Evolutionary conservation across 495 filamentous ascomycete genomes (phyloP).

Genomic region (Pyrenula massariospora): DNA sequence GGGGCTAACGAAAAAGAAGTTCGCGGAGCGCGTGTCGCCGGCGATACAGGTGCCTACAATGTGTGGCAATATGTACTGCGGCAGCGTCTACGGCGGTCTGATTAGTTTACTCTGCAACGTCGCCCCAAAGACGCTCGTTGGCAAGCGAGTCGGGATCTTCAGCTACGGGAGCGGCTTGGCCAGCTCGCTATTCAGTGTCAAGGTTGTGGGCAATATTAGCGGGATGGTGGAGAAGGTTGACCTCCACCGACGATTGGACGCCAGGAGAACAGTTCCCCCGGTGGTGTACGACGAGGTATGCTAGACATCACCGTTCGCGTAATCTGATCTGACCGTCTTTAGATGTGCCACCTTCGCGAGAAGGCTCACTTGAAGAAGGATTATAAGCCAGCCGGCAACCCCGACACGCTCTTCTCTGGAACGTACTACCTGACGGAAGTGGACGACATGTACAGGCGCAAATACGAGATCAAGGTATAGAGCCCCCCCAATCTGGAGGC

Average conservation of each 20-base stretch:
- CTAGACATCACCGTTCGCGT: no score
- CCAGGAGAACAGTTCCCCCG: conserved; percentile 61
- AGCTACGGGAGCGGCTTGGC: conserved; percentile 92
- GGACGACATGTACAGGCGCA: conserved; percentile 91
- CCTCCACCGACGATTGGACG: conserved; percentile 63
- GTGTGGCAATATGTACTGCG: conserved; percentile 99
- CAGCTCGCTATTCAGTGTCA: conserved; percentile 78
- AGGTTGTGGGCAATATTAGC: conserved; percentile 65
- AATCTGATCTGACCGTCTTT: conserved; percentile 2
- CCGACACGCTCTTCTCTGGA: conserved; percentile 63
- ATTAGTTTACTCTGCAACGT: conserved; percentile 66
- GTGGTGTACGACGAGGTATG: conserved; percentile 78
- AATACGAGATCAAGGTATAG: conserved; percentile 81
- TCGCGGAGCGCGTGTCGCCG: conserved; percentile 76
- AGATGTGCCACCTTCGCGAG: conserved; percentile 92
- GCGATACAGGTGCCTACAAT: conserved; percentile 77
- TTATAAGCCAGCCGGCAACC: conserved; percentile 66
- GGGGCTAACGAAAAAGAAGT: conserved; percentile 89
- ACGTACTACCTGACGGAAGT: conserved; percentile 85
- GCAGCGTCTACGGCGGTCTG: conserved; percentile 82
- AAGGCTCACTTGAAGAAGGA: conserved; percentile 88
- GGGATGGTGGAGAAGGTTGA: conserved; percentile 68
- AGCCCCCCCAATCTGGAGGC: conserved; percentile 1
- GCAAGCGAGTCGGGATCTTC: conserved; percentile 86
- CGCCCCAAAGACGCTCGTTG: conserved; percentile 54